Evolutionary conservation across 2,329 filamentous ascomycete genomes (phyloP).

Genomic region (Clarireedia monteithiana): DNA sequence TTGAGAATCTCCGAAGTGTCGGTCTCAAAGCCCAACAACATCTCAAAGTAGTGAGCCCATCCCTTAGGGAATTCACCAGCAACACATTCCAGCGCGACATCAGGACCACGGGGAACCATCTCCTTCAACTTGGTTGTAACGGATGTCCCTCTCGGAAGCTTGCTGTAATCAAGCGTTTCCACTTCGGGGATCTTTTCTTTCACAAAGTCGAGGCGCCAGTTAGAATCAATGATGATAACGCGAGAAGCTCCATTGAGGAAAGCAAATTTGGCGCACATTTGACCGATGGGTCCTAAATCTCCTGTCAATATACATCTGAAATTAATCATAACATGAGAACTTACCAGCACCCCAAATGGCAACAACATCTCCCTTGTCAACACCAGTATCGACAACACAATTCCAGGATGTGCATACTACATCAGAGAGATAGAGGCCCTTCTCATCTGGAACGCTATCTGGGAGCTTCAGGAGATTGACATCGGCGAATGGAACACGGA

Average conservation of each 20-base stretch:
- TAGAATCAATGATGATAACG: conserved; percentile 74
- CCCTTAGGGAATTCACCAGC: conserved; percentile 56
- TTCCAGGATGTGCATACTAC: conserved; percentile 76
- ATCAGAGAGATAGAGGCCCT: conserved; percentile 70
- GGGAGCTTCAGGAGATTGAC: conserved; percentile 76
- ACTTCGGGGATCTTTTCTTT: conserved; percentile 57
- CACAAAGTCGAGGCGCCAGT: conserved; percentile 60
- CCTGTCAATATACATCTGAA: neutral
- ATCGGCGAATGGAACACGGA: conserved; percentile 72
- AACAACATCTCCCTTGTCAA: conserved; percentile 69
- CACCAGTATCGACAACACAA: conserved; percentile 72
- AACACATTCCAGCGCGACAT: conserved; percentile 63
- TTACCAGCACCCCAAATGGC: conserved; percentile 70
- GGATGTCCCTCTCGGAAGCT: conserved; percentile 51
- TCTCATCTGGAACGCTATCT: conserved; percentile 74
- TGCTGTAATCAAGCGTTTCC: conserved; percentile 61
- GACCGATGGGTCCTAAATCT: conserved; percentile 59
- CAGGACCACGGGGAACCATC: conserved; percentile 64
- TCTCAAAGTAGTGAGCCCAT: conserved; percentile 51
- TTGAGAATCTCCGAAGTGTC: conserved; percentile 77
- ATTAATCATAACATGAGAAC: neutral
- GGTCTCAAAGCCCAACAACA: conserved; percentile 63
- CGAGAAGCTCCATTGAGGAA: conserved; percentile 65
- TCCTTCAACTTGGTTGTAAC: conserved; percentile 69
- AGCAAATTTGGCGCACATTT: conserved; percentile 73